Evolutionary conservation across 2,329 filamentous ascomycete genomes (phyloP), one percentile per base, ranked within the genome.

Genomic region (Colletotrichum zoysiae): DNA sequence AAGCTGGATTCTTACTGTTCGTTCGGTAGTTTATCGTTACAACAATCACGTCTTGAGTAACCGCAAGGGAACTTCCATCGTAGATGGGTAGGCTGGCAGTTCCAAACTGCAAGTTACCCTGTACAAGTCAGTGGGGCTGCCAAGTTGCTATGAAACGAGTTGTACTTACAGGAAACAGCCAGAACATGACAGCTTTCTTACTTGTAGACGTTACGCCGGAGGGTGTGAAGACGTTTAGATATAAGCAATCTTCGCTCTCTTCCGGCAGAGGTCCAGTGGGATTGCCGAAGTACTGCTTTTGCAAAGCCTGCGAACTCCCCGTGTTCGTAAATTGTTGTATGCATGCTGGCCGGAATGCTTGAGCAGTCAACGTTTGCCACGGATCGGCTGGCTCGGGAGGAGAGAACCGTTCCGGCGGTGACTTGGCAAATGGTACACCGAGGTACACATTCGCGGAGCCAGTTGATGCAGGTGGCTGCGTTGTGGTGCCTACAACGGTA

Each of bases 171-270:
- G 71, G 71, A 50, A 74, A 71, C 38, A 75, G 67, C 71, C 74
- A 74, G 16, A 73, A 73, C 68, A 73, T 60, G 5, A 75, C 74
- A 4, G 74, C 63, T 50, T 75, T 73, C 57, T 71, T 72, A 0
- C 69, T 74, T 1, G 64, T n/a, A 0, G 71, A 58, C 1, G 58
- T 65, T 6, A 46, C 59, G 26, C 12, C 55, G 0, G 76, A 70
- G 0, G 81, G 81, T 0, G 76, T 66, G 55, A 75, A 81, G 11
- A 82, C 76, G 30, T 82, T 80, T 16, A 81, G 72, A 38, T 78
- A 81, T 33, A 82, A 62, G 30, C 81, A 82, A 50, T 82, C 79
- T 53, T 82, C 81, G 33, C 78, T 78, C 46, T 77, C 77, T 0
- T 74, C 75, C 16, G 68, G 30, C 4, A 72, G 55, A 42, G 59